Evolutionary conservation across 345 rosid genomes (phyloP).

Genomic region (Camelina hispida): DNA sequence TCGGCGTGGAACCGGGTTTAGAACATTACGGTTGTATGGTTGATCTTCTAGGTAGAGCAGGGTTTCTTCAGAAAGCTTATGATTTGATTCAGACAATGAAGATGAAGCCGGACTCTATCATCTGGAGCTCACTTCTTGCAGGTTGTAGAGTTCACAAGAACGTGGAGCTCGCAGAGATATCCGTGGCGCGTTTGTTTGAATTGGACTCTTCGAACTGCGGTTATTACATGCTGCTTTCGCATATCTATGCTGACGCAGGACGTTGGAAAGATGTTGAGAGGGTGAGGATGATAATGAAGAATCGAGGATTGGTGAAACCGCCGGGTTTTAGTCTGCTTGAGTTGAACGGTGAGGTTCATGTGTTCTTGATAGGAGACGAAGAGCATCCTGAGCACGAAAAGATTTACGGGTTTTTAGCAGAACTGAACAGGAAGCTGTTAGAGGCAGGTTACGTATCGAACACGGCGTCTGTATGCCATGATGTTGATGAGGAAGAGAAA

Average conservation of each 20-base stretch:
- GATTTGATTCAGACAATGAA: slow-evolving; percentile 72
- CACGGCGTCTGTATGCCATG: slow-evolving; percentile 63
- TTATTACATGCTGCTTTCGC: slow-evolving; percentile 75
- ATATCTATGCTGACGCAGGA: slow-evolving; percentile 87
- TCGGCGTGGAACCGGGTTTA: slow-evolving; percentile 69
- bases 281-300: slow-evolving; percentile 63
- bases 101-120: slow-evolving; percentile 73
- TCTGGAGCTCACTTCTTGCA: slow-evolving; percentile 89
- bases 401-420: slow-evolving; percentile 58
- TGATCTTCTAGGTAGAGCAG: slow-evolving; percentile 90
- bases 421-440: slow-evolving; percentile 59
- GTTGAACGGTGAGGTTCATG: slow-evolving; percentile 70
- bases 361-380: slow-evolving; percentile 80
- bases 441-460: slow-evolving; percentile 80
- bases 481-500: slow-evolving; percentile 86
- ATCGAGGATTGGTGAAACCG: slow-evolving; percentile 66
- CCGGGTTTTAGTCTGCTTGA: slow-evolving; percentile 89
- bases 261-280: slow-evolving; percentile 86
- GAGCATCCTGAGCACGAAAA: slow-evolving; percentile 75
- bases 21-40: slow-evolving; percentile 95
- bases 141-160: slow-evolving; percentile 90
- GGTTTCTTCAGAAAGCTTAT: slow-evolving; percentile 68
- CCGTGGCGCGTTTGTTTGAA: slow-evolving; percentile 64
- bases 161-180: slow-evolving; percentile 80
- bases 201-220: slow-evolving; percentile 77